Percentiles rank a stretch among this genome's conserved stretches.
Evolutionary conservation across 2,329 filamentous ascomycete genomes (phyloP).

Genomic region (Botrytis aclada): DNA sequence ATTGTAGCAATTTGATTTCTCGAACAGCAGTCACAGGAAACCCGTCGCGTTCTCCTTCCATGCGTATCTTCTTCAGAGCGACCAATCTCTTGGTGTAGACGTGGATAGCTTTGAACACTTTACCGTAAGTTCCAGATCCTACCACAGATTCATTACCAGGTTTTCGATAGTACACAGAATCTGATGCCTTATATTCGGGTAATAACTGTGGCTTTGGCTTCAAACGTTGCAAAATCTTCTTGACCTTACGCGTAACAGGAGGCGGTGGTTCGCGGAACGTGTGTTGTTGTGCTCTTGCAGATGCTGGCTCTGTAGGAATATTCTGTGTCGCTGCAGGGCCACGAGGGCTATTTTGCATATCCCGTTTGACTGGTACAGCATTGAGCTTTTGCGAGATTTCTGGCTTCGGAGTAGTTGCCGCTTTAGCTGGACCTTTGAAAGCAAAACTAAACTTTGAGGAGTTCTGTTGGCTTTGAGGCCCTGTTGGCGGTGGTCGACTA

Average conservation of each 20-base stretch:
- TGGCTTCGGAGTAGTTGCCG: conserved; percentile 53
- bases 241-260: conserved; percentile 53
- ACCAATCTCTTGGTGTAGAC: conserved; percentile 85
- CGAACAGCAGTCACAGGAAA: conserved; percentile 89
- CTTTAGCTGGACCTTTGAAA: conserved; percentile 72
- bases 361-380: conserved; percentile 41
- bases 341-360: conserved; percentile 37
- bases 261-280: conserved; percentile 38
- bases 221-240: conserved; percentile 64
- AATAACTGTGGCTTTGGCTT: conserved; percentile 70
- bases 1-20: conserved; percentile 90
- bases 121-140: conserved; percentile 91
- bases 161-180: conserved; percentile 92
- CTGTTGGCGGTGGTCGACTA: conserved; percentile 45
- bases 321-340: conserved; percentile 41
- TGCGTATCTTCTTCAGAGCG: conserved; percentile 85
- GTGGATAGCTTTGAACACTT: conserved; percentile 90
- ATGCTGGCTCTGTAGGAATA: conserved; percentile 54
- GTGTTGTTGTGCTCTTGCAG: conserved; percentile 40
- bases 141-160: conserved; percentile 97
- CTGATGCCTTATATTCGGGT: conserved; percentile 70
- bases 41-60: conserved; percentile 89
- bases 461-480: conserved; percentile 40
- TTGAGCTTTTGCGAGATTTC: conserved; percentile 69
- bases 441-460: conserved; percentile 85